A percentile compares a stretch with the other conserved stretches of the same genome.
phyloP scores from a whole-genome alignment of 257 asterid genomes.

The Anisodus acutangulus region DNA sequence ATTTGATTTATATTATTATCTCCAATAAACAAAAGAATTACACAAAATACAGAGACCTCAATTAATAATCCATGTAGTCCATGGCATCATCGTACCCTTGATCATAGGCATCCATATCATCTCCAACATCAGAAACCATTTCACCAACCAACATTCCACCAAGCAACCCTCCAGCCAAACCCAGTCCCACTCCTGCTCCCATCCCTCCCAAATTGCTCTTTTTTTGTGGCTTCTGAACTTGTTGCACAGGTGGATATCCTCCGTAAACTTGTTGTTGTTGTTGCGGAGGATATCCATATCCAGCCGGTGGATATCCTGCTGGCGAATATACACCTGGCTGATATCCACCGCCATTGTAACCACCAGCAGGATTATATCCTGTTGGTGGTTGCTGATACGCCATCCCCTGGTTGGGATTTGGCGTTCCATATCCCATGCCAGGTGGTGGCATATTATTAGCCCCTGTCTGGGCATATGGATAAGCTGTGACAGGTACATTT shows the following conservation, averaged over 20 bases:
- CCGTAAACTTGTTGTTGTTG: constrained; percentile 14
- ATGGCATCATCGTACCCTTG: constrained; percentile 41
- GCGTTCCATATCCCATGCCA: constrained; percentile 8
- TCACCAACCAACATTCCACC: constrained; percentile 26
- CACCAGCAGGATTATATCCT: not conserved
- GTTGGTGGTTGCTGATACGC: not conserved
- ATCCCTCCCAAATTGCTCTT: constrained; percentile 17
- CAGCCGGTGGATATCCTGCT: constrained; percentile 1
- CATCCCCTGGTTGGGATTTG: not conserved
- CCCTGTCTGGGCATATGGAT: constrained; percentile 13
- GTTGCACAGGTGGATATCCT: constrained; percentile 11
- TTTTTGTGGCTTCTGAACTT: not conserved
- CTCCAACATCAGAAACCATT: constrained; percentile 42
- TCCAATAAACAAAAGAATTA: not conserved
- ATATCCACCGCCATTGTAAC: not conserved
- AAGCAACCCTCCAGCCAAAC: constrained; percentile 27
- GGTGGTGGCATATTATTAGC: not conserved
- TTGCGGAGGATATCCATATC: constrained; percentile 23
- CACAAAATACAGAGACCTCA: not conserved
- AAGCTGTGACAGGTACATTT: constrained; percentile 19
- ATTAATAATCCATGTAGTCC: constrained; percentile 27
- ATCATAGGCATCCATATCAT: constrained; percentile 45
- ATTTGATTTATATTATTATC: not conserved
- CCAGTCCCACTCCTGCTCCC: constrained; percentile 41
- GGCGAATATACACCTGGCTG: not conserved